A percentile compares a stretch with the other conserved stretches of the same genome.
Conservation (phyloP, 139 green algal genomes). For the Chlorella sp. region DNA sequence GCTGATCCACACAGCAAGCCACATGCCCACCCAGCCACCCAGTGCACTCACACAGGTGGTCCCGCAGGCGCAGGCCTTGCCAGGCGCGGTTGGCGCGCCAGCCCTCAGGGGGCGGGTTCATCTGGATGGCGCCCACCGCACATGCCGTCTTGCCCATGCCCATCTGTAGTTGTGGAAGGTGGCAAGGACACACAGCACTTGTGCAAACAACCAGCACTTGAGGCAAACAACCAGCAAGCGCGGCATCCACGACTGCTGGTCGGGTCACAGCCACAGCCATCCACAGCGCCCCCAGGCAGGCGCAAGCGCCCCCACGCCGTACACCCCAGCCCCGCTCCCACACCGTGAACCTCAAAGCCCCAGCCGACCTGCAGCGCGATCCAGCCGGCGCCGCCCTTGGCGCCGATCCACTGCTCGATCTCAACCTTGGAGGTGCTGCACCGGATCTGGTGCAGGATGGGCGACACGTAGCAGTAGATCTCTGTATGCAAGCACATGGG, state of each 20-base stretch:
- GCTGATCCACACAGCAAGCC: no score
- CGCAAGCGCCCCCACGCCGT: no score
- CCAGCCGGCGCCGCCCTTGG: conserved; percentile 36
- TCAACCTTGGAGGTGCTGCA: conserved; percentile 29
- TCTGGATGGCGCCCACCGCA: conserved; percentile 23
- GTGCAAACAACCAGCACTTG: no score
- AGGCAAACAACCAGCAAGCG: no score
- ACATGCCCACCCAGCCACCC: no score
- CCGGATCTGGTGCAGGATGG: conserved; percentile 40
- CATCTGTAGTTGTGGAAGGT: conserved; percentile 9
- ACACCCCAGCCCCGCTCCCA: no score
- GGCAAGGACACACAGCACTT: no score
- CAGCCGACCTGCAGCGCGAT: conserved; percentile 39
- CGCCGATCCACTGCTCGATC: conserved; percentile 28
- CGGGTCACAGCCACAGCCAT: no score
- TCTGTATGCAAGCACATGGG: background rate
- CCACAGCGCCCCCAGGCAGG: no score
- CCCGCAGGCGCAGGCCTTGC: background rate
- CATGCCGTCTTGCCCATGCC: conserved; percentile 46
- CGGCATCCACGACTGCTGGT: no score
- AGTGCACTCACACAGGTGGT: conserved; percentile 18
- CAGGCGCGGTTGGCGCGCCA: conserved; percentile 36
- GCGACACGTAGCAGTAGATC: conserved; percentile 1
- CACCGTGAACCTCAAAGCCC: no score
- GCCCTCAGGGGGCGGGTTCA: conserved; percentile 32